Base-by-base conservation (phyloP, 2,329 filamentous ascomycete species). In the Mollisia scopiformis region DNA sequence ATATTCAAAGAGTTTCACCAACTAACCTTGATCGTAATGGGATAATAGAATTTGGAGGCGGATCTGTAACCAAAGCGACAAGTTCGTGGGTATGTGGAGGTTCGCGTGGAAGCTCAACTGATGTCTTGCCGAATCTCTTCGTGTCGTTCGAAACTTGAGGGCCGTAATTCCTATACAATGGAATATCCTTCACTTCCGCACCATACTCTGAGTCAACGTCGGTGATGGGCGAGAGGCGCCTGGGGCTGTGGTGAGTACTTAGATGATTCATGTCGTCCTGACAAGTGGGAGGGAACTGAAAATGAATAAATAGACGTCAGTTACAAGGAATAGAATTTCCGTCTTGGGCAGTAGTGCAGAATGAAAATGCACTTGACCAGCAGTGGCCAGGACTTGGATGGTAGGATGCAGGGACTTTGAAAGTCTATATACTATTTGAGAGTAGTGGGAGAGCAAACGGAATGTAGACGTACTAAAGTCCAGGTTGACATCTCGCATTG, bases 171-270 rank as follows among this genome's bases (percentile, higher is more conserved):
- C 64, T 61, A 50, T 66, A 63, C 16, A 69, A 61, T 28, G 68
- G 68, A 31, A 68, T 68, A 49, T 71, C 65, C 41, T 33, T 59
- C 21, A 68, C 58, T 57, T 69, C 68, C n/a, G 67, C 69, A 10
- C 64, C 52, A 30, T 55, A 59, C 14, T 62, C 63, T 1, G 59
- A 63, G 47, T 66, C 63, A 33, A 54, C 55, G n/a, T 66, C 59
- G 46, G 46, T 62, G 25, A 68, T 61, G 10, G 66, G 61, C 3
- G 66, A 61, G 30, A 64, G 61, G n/a, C 58, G 61, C 35, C 59
- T 55, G 41, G 52, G 37, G 27, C 51, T 57, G 19, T 61, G n/a
- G n/a, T n/a, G 41, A 47, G 23, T 16, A 16, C 27, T 46, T 25
- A 59, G 31, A n/a, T n/a, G n/a, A 30, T 59, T 59, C 61, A 68